Conservation (phyloP, 495 filamentous ascomycete genomes). For the Aspergillus homomorphus region DNA sequence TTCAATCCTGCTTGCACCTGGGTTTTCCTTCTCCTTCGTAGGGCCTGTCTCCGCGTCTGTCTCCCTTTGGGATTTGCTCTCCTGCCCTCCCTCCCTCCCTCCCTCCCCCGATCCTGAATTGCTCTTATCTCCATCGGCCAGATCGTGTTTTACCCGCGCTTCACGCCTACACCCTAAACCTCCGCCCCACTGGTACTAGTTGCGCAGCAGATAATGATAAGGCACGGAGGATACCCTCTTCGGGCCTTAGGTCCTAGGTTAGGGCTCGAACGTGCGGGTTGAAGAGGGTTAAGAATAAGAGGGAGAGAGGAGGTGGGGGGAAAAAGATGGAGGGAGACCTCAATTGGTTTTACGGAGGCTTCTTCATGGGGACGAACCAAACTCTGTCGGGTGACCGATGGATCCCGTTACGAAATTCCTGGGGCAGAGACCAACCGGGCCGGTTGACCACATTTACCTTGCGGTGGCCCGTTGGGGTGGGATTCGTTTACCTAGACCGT, state of each 20-base stretch:
- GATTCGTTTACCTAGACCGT: constrained; percentile 3
- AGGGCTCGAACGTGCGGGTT: background rate
- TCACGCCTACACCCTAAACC: background rate
- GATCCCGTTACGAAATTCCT: constrained; percentile 23
- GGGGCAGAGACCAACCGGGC: constrained; percentile 14
- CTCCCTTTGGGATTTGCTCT: background rate
- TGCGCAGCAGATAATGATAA: background rate
- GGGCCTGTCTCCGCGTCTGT: background rate
- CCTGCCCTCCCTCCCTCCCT: background rate
- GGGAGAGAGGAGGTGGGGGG: background rate
- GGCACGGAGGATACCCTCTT: background rate
- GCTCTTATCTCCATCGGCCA: too few relatives aligned
- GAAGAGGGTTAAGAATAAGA: background rate
- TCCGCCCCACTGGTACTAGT: background rate
- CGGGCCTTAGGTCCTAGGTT: constrained; percentile 4
- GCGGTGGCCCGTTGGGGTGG: background rate
- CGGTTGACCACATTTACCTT: constrained; percentile 8
- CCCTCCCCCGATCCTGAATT: background rate
- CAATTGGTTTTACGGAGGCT: background rate
- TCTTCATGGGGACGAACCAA: constrained; percentile 9
- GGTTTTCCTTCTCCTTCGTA: too few relatives aligned
- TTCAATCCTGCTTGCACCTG: background rate
- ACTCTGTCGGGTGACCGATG: constrained; percentile 14
- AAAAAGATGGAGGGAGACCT: background rate
- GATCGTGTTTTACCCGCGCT: constrained; percentile 1